Evolutionary conservation across 2,329 filamentous ascomycete species (phyloP).

Genomic region (Colletotrichum liaoningense): DNA sequence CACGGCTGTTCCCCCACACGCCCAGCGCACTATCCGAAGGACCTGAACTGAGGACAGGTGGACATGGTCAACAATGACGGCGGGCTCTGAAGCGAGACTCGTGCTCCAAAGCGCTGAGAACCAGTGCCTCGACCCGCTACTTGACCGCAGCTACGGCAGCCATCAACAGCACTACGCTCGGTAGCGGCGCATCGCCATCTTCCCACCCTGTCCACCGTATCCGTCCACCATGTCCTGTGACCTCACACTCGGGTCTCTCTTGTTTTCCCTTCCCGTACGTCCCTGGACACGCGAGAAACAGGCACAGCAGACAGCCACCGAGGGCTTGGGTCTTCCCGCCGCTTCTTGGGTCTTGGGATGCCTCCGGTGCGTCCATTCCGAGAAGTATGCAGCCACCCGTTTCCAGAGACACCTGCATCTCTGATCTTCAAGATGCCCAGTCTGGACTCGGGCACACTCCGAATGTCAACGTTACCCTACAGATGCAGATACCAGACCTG

Average conservation of each 20-base stretch:
- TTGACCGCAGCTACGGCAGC: constrained; percentile 23
- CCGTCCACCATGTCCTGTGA: not conserved
- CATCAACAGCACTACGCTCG: not conserved
- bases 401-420: constrained; percentile 11
- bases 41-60: not conserved
- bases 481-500: not conserved
- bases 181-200: constrained; percentile 11
- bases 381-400: constrained; percentile 1
- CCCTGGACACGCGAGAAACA: not conserved
- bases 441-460: constrained; percentile 32
- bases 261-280: constrained; percentile 1
- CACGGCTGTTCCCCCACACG: not conserved
- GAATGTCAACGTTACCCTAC: constrained; percentile 21
- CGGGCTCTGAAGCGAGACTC: not conserved
- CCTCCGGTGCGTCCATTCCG: constrained; percentile 3
- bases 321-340: not conserved
- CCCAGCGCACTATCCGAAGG: not conserved
- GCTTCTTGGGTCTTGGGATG: not conserved
- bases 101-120: constrained; percentile 9
- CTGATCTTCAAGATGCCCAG: constrained; percentile 8
- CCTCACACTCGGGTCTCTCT: constrained; percentile 3
- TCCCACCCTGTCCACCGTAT: not conserved
- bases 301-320: not conserved
- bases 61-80: not conserved
- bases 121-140: constrained; percentile 34